Conservation (phyloP, 495 filamentous ascomycete species). For the Neurospora africana region DNA sequence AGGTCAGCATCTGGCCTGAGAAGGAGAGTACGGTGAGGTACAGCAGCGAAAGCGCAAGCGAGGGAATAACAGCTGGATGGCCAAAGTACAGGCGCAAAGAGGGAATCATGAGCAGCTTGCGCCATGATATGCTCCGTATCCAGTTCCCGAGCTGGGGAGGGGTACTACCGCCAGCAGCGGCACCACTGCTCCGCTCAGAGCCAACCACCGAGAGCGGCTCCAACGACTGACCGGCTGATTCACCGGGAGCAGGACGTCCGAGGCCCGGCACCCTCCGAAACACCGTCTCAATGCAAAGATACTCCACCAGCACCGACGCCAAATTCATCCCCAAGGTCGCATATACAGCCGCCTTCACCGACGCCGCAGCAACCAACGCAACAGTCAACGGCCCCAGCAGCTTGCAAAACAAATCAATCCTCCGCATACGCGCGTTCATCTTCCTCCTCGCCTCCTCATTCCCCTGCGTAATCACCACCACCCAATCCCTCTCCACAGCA, state of each 20-base stretch:
- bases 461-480: constrained; percentile 28
- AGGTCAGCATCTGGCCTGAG: constrained; percentile 49
- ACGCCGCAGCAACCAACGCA: constrained; percentile 30
- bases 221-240: neutral
- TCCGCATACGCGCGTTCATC: constrained; percentile 57
- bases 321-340: constrained; percentile 28
- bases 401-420: constrained; percentile 66
- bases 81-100: constrained; percentile 29
- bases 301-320: constrained; percentile 41
- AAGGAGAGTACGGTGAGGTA: constrained; percentile 53
- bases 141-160: neutral
- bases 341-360: constrained; percentile 25
- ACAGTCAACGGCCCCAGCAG: constrained; percentile 52
- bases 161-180: neutral
- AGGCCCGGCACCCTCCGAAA: constrained; percentile 5
- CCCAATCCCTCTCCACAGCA: constrained; percentile 59
- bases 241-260: neutral
- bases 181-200: neutral
- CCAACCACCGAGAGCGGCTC: neutral
- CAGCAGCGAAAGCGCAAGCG: constrained; percentile 42
- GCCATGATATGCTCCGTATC: neutral
- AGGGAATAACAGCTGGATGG: constrained; percentile 41
- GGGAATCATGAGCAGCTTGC: constrained; percentile 5
- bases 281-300: constrained; percentile 44
- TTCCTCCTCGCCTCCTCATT: constrained; percentile 6